A percentile compares a stretch with the other conserved stretches of the same genome.
These are phyloP conservation scores for Dovyalis caffra DNA, from an alignment of 345 rosid species.

Conservation along the genomic window DNA sequence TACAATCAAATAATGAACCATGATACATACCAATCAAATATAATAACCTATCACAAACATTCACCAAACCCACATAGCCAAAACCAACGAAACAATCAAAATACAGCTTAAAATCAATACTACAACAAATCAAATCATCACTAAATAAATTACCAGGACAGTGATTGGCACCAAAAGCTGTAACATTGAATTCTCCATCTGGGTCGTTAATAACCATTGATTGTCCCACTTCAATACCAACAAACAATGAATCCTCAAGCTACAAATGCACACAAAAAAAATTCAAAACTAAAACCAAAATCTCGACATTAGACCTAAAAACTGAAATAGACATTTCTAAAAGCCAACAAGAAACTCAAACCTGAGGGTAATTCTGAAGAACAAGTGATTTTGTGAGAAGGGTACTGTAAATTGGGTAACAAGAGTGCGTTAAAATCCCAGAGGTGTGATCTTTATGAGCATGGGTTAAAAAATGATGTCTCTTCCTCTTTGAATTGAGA, in stretches of 20 bases:
- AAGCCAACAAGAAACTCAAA: constrained; percentile 2
- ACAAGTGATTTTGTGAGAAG: constrained; percentile 60
- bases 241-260: constrained; percentile 61
- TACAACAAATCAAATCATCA: neutral
- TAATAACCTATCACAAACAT: neutral
- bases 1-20: too few species aligned
- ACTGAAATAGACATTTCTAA: neutral
- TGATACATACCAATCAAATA: too few species aligned
- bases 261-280: constrained; percentile 18
- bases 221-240: constrained; percentile 63
- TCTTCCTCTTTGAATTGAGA: constrained; percentile 51
- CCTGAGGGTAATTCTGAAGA: constrained; percentile 59
- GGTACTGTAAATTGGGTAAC: constrained; percentile 68
- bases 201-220: constrained; percentile 53
- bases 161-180: constrained; percentile 84
- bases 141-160: constrained; percentile 52
- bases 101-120: neutral
- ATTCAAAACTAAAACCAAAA: neutral
- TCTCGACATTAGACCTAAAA: neutral
- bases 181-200: constrained; percentile 56
- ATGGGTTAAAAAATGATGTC: constrained; percentile 79
- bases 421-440: constrained; percentile 50
- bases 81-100: neutral
- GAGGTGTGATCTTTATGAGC: constrained; percentile 78
- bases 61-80: neutral